phyloP scores from a whole-genome alignment of 805 yeast genomes.

The Jamesozyma hellenica region DNA sequence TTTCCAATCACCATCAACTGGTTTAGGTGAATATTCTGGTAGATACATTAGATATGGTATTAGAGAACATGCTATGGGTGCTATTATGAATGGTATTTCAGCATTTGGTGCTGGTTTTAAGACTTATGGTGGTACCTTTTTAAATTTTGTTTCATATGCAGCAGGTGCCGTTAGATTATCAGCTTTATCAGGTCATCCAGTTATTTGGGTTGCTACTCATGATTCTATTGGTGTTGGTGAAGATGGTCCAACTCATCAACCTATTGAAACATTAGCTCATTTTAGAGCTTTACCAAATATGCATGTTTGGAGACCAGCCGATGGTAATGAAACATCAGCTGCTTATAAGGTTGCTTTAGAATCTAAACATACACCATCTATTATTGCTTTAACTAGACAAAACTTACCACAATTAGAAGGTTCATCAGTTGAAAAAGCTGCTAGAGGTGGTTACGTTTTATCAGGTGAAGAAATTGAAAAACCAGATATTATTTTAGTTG shows the following conservation, averaged over 20 bases:
- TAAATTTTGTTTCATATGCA: slow-evolving; percentile 81
- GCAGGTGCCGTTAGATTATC: slow-evolving; percentile 82
- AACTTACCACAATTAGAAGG: slow-evolving; percentile 89
- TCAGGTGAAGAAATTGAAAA: slow-evolving; percentile 35
- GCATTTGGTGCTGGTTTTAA: slow-evolving; percentile 79
- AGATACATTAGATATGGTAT: slow-evolving; percentile 96
- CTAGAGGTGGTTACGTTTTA: slow-evolving; percentile 88
- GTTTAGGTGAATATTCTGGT: slow-evolving; percentile 80
- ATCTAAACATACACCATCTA: slow-evolving; percentile 56
- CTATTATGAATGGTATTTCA: slow-evolving; percentile 92
- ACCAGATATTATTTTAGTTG: slow-evolving; percentile 65
- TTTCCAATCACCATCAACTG: slow-evolving; percentile 80
- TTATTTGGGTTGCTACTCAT: slow-evolving; percentile 81
- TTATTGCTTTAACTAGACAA: slow-evolving; percentile 76
- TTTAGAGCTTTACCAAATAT: slow-evolving; percentile 77
- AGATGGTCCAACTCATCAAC: slow-evolving; percentile 92
- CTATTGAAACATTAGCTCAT: slow-evolving; percentile 80
- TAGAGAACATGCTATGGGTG: slow-evolving; percentile 99
- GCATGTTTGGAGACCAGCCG: slow-evolving; percentile 88
- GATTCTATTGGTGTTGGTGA: slow-evolving; percentile 88
- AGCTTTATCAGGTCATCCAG: slow-evolving; percentile 74
- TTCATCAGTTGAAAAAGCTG: slow-evolving; percentile 81
- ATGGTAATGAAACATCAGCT: slow-evolving; percentile 81
- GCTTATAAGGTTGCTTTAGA: slow-evolving; percentile 61
- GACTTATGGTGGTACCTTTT: slow-evolving; percentile 95